phyloP scores from a whole-genome alignment of 176 grass and related monocot genomes.

The Thalia dealbata region DNA sequence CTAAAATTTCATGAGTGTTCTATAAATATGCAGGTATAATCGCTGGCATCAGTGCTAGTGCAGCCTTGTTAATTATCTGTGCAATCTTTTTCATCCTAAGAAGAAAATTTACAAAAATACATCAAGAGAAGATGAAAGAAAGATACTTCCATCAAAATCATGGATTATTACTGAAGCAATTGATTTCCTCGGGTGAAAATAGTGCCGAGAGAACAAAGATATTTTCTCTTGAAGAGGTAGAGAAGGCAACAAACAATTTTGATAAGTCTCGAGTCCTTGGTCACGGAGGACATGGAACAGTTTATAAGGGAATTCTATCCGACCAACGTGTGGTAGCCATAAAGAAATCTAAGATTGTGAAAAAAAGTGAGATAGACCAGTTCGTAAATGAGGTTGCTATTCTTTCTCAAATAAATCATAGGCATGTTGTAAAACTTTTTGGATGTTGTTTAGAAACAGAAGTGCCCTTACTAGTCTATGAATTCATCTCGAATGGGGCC shows the following conservation, averaged over 20 bases:
- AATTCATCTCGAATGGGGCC: not conserved
- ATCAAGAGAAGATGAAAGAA: not conserved
- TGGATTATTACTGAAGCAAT: not conserved
- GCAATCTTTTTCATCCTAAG: not conserved
- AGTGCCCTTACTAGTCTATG: not conserved
- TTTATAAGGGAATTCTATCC: not conserved
- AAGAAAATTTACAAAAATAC: not conserved
- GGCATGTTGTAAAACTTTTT: not conserved
- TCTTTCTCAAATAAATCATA: slow-evolving; percentile 1
- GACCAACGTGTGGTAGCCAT: not conserved
- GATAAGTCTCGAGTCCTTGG: not conserved
- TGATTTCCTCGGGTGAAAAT: not conserved
- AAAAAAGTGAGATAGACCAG: not conserved
- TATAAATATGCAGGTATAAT: not conserved
- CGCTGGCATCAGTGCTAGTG: not conserved
- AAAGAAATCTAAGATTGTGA: not conserved
- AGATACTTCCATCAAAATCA: not conserved
- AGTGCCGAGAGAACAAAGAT: not conserved
- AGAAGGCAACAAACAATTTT: not conserved
- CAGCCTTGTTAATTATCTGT: not conserved
- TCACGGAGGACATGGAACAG: not conserved
- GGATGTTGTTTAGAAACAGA: not conserved
- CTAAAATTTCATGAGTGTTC: too few species aligned
- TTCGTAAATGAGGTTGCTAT: not conserved
- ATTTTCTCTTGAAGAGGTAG: not conserved